Conservation (phyloP, 306 rosid species). For the Fragaria ananassa region DNA sequence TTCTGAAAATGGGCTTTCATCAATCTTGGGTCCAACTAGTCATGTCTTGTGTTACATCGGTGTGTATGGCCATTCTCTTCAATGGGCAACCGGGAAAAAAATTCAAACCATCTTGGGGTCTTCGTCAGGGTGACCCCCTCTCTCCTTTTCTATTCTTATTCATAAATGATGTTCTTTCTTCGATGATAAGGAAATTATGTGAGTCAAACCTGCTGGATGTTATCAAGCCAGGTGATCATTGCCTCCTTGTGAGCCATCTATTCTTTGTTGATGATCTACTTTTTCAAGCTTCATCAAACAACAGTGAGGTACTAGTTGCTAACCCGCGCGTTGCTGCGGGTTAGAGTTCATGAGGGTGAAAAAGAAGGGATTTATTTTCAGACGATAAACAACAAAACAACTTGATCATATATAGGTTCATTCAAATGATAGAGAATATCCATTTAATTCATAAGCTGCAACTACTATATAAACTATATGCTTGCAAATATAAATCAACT, state of each 20-base stretch:
- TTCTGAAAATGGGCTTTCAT: not conserved
- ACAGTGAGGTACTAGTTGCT: not conserved
- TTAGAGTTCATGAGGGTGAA: no score
- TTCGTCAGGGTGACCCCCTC: not conserved
- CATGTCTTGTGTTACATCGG: not conserved
- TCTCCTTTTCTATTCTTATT: not conserved
- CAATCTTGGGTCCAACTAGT: not conserved
- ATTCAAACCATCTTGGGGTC: not conserved
- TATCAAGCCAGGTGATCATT: no score
- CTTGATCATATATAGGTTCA: no score
- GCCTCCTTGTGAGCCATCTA: no score
- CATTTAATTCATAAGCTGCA: no score
- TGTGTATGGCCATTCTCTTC: not conserved
- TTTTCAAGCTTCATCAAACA: not conserved
- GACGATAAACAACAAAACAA: no score
- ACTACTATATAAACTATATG: no score
- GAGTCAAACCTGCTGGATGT: not conserved
- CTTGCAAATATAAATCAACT: no score
- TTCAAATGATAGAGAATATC: no score
- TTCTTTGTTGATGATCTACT: not conserved
- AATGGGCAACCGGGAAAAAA: not conserved
- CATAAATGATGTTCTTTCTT: not conserved
- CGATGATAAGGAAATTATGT: not conserved
- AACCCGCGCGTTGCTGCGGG: no score
- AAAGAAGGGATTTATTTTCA: no score